Evolutionary conservation across 345 rosid species (phyloP).

Genomic region (Salix caprea): DNA sequence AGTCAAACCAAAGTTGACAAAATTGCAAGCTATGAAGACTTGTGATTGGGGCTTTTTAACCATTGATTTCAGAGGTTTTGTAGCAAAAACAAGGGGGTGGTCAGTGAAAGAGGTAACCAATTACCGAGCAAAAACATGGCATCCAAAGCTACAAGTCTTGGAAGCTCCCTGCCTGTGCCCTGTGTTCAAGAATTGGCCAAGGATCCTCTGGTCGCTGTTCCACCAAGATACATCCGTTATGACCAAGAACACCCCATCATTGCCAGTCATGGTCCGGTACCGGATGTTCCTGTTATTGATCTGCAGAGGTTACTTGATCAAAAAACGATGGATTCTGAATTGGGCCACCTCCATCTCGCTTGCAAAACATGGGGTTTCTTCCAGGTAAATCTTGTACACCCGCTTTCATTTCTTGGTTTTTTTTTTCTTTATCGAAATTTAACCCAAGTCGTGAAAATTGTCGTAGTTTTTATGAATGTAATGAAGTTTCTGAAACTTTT

Average conservation of each 20-base stretch:
- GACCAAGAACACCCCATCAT: neutral
- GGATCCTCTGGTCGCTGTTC: neutral
- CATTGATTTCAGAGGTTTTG: no score
- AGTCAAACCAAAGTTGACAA: no score
- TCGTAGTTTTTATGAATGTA: no score
- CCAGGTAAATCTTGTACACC: neutral
- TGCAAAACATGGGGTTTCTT: constrained; percentile 12
- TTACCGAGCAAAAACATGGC: neutral
- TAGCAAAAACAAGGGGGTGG: no score
- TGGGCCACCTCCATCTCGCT: constrained; percentile 1
- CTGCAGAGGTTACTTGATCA: neutral
- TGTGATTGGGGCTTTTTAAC: no score
- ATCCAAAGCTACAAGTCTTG: neutral
- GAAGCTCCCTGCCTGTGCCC: constrained; percentile 9
- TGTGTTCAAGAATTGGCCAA: constrained; percentile 13
- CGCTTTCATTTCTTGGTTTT: neutral
- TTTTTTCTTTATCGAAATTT: no score
- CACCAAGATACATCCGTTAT: constrained; percentile 2
- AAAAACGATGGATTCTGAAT: neutral
- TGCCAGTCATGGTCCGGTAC: neutral
- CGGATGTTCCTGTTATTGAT: constrained; percentile 11
- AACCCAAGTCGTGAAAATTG: no score
- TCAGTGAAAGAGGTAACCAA: no score
- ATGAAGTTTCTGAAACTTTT: no score
- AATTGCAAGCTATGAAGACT: no score